Evolutionary conservation across 345 rosid species (phyloP), one percentile per base, ranked within the genome.

Genomic region (Gynandropsis gynandra): DNA sequence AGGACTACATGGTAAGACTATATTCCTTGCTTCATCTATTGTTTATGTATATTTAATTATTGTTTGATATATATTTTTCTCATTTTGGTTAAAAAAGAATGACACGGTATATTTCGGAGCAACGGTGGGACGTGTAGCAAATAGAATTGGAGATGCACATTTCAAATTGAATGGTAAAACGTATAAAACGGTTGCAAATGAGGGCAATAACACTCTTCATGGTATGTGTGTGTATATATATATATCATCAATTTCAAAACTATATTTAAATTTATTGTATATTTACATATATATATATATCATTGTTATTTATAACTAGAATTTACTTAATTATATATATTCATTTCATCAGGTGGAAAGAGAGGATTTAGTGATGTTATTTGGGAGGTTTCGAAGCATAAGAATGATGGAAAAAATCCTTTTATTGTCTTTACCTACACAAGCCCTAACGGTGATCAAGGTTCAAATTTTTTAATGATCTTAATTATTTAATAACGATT

Each of bases 371-470:
- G 89, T 21, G 85, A 82, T 66, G 93, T 84, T 36, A 51, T 70
- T 8, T 90, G 96, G 96, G 71, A 66, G 56, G 95, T 82, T 42
- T 12, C 40, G 33, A 73, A 52, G 19, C 76, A 79, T 19, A 19
- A 68, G 34, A 70, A 68, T 17, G 64, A 71, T 16, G 85, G 76
- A 7, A 27, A 18, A 41, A 32, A 63, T 16, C 90, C 96, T 57
- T 58, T 27, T 60, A 74, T 90, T 49, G 68, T 70, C 67, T 82
- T 90, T 58, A 17, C 71, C 49, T 82, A 90, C 56, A 44, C 63
- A 53, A 90, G 98, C 70, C 61, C 41, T 47, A 77, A 92, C 55
- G 96, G 95, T 1, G 98, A 92, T 52, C 52, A 90, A 84, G 96
- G 97, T 72, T 11, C 12, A 10, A 36, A 8, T 36, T 36, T 36